Conservation (phyloP, 2,329 filamentous ascomycete genomes). For the Microdochium paspali region DNA sequence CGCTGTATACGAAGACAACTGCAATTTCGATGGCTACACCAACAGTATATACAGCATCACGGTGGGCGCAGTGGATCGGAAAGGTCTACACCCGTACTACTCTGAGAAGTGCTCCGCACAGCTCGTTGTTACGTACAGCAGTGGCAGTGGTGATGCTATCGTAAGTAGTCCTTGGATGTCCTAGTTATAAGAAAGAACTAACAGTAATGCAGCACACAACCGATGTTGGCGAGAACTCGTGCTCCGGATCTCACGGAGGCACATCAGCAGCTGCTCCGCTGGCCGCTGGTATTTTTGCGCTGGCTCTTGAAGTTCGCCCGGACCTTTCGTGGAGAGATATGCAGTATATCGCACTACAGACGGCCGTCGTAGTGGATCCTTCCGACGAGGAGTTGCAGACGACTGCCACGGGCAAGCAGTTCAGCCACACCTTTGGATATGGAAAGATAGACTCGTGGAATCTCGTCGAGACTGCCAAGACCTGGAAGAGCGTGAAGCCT, state of each 20-base stretch:
- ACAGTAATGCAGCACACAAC: conserved; percentile 62
- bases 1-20: conserved; percentile 80
- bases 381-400: conserved; percentile 70
- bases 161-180: conserved; percentile 28
- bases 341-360: conserved; percentile 82
- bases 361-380: conserved; percentile 70
- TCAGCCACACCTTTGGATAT: conserved; percentile 91
- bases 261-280: conserved; percentile 93
- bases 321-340: conserved; percentile 90
- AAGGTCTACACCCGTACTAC: conserved; percentile 87
- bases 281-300: conserved; percentile 83
- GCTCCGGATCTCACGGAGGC: conserved; percentile 77
- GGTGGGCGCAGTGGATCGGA: conserved; percentile 82
- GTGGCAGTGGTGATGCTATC: conserved; percentile 79
- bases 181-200: not conserved
- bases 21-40: conserved; percentile 98
- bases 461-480: conserved; percentile 77
- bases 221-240: conserved; percentile 76
- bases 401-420: conserved; percentile 73
- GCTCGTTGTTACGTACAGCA: conserved; percentile 93
- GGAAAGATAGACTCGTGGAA: conserved; percentile 87
- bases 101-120: conserved; percentile 94
- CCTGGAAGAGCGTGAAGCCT: conserved; percentile 82
- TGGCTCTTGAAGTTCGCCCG: conserved; percentile 75
- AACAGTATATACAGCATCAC: conserved; percentile 99